Evolutionary conservation across 2,329 filamentous ascomycete species (phyloP).

Genomic region (Cyphellophora attinorum): DNA sequence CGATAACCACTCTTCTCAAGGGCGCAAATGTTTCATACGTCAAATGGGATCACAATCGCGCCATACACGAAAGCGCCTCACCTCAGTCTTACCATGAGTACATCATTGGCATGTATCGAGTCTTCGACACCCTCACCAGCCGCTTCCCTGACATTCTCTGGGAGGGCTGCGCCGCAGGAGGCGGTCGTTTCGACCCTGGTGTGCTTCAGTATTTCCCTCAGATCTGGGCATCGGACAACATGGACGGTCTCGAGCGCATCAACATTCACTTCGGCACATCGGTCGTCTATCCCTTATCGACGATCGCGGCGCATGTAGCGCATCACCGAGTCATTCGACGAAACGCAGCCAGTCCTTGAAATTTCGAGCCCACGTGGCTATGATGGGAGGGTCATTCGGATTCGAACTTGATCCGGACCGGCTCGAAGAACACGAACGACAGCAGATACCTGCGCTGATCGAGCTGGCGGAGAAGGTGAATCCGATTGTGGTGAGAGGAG

Average conservation of each 20-base stretch:
- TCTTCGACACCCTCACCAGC: slow-evolving; percentile 51
- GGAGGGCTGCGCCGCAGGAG: slow-evolving; percentile 58
- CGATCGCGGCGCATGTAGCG: slow-evolving; percentile 60
- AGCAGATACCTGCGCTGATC: too few species aligned
- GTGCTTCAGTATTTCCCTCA: slow-evolving; percentile 57
- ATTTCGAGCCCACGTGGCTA: too few species aligned
- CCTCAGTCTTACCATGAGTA: slow-evolving; percentile 49
- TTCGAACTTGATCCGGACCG: too few species aligned
- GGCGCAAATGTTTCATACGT: too few species aligned
- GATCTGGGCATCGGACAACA: slow-evolving; percentile 57
- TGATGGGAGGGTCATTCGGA: too few species aligned
- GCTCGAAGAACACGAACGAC: too few species aligned
- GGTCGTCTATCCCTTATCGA: slow-evolving; percentile 50
- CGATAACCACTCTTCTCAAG: too few species aligned
- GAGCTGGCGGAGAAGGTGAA: too few species aligned
- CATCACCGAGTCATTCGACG: slow-evolving; percentile 5
- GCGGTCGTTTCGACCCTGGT: slow-evolving; percentile 55
- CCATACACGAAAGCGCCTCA: too few species aligned
- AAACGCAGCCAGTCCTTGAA: too few species aligned
- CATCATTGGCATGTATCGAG: slow-evolving; percentile 54
- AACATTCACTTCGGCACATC: slow-evolving; percentile 56
- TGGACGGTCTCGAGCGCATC: slow-evolving; percentile 52
- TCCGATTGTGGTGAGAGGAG: too few species aligned
- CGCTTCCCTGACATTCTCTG: slow-evolving; percentile 53
- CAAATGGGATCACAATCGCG: too few species aligned